Evolutionary conservation across 441 rosid genomes (phyloP), one percentile per base, ranked within the genome.

Genomic region (Flueggea neowawraea): DNA sequence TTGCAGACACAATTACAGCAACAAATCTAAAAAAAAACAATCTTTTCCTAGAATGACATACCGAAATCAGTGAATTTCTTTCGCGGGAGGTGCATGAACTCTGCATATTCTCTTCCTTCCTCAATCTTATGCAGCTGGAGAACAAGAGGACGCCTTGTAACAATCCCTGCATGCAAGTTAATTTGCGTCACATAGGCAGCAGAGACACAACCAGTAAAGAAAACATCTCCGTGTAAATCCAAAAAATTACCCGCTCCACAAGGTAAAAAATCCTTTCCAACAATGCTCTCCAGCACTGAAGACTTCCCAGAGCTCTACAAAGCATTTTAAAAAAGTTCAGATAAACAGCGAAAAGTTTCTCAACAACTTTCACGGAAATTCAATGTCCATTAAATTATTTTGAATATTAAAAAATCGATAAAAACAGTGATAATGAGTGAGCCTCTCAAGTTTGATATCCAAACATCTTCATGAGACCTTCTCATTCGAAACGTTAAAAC

Each of bases 141-240:
- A 58, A 93, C 97, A 52, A 93, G 96, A 75, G 98, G 98, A 72
- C 96, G 85, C 63, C 98, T 85, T 16, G 98, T 93, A 76, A 94
- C 96, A 75, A 94, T 94, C 65, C 98, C 97, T 92, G 75, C 78
- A 82, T 6, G 28, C 28, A 22, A 22, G 1, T 22, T 22, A 22
- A 22, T 22, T 22, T 22, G 28, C 28, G 28, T 22, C 28, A 22
- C 28, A 22, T 22, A 22, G 28, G 28, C 28, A 22, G 2, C 28
- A 22, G 28, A 22, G 28, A 22, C 28, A 22, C 28, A 22, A 22
- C 28, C 28, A 22, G 28, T 22, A 22, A 22, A 22, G 28, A 22
- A 22, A 22, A 22, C 28, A 22, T 22, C 28, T 22, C 28, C 28
- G 28, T 22, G 28, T 22, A 22, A 22, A 22, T 22, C 28, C 28